Percentiles rank a stretch among this genome's conserved stretches.
These are phyloP conservation scores for Naegleria lovaniensis DNA, from an alignment of 208 protist genomes.

Conservation along the genomic window DNA sequence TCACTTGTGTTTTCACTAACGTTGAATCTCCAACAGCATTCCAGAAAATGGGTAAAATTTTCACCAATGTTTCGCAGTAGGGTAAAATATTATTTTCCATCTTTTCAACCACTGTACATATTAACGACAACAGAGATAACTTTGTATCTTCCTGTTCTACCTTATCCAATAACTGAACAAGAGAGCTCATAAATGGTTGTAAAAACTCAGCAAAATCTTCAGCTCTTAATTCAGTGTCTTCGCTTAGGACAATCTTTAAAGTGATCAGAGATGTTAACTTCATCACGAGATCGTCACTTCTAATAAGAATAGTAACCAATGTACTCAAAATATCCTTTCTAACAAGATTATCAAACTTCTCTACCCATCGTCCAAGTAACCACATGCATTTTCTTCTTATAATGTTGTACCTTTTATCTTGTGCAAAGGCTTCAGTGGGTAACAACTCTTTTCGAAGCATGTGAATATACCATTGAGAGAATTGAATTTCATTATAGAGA, in stretches of 20 bases:
- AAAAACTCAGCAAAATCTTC: background rate
- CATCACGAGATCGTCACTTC: background rate
- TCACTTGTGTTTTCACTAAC: background rate
- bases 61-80: background rate
- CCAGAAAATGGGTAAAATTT: background rate
- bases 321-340: background rate
- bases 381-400: background rate
- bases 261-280: background rate
- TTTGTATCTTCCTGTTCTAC: slow-evolving; percentile 24
- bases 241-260: background rate
- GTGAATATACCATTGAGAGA: background rate
- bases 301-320: background rate
- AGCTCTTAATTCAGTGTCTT: background rate
- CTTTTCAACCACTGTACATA: slow-evolving; percentile 5
- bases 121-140: background rate
- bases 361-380: slow-evolving; percentile 13
- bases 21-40: background rate
- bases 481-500: slow-evolving; percentile 9
- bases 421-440: background rate
- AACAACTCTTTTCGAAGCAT: background rate
- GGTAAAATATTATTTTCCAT: background rate
- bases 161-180: background rate
- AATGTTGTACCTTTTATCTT: background rate
- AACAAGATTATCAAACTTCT: background rate
- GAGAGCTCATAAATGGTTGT: background rate